phyloP scores from a whole-genome alignment of 2,329 filamentous ascomycete species.

The Rutstroemia sp. region DNA sequence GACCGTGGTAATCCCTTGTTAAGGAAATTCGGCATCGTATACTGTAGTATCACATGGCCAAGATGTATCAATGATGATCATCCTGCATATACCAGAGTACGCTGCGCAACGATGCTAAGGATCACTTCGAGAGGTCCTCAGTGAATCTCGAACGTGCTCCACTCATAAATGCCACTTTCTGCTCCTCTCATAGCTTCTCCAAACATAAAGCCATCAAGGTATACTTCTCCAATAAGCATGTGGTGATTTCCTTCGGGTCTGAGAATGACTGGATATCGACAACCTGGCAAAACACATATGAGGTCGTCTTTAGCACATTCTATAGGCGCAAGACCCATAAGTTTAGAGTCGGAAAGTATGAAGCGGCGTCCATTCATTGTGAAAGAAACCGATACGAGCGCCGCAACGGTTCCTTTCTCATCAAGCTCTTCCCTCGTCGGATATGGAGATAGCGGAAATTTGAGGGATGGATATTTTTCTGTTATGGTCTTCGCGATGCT shows the following conservation, averaged over 20 bases:
- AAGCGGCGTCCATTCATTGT: conserved; percentile 22
- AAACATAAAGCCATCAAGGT: conserved; percentile 24
- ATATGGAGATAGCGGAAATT: not conserved
- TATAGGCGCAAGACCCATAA: conserved; percentile 19
- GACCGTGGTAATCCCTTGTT: too few relatives aligned
- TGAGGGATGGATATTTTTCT: not conserved
- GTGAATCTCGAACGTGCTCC: conserved; percentile 19
- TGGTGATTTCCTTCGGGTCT: conserved; percentile 12
- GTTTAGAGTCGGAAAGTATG: conserved; percentile 10
- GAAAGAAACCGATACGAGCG: conserved; percentile 16
- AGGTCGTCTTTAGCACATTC: conserved; percentile 17
- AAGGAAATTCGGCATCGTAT: too few relatives aligned
- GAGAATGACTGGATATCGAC: conserved; percentile 23
- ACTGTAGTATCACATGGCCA: too few relatives aligned
- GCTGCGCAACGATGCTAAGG: too few relatives aligned
- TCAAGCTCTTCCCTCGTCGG: not conserved
- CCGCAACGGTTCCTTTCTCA: conserved; percentile 15
- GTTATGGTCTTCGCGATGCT: conserved; percentile 13
- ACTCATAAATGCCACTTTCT: conserved; percentile 4
- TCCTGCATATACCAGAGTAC: too few relatives aligned
- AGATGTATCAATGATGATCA: too few relatives aligned
- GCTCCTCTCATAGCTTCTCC: conserved; percentile 20
- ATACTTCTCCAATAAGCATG: conserved; percentile 23
- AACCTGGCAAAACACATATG: conserved; percentile 22
- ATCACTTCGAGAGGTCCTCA: conserved; percentile 6